These are phyloP conservation scores for Kernera saxatilis DNA, from an alignment of 345 rosid genomes.

Conservation along the genomic window DNA sequence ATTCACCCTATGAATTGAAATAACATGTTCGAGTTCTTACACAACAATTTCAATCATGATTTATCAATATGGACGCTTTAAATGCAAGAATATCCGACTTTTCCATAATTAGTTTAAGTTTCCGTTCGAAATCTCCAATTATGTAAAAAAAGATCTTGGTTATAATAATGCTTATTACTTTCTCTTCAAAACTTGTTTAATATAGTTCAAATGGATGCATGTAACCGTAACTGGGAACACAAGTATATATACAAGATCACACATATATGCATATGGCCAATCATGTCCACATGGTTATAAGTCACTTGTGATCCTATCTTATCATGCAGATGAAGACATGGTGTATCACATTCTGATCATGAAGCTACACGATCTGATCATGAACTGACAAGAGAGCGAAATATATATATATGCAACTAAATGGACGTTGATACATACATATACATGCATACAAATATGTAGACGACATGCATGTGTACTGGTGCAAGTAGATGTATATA, in stretches of 20 bases:
- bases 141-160: neutral
- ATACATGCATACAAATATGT: slow-evolving; percentile 2
- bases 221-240: slow-evolving; percentile 3
- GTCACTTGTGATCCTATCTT: slow-evolving; percentile 5
- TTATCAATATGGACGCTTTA: neutral
- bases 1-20: neutral
- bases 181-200: neutral
- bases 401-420: neutral
- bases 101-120: neutral
- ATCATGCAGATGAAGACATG: slow-evolving; percentile 18
- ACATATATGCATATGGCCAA: neutral
- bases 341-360: slow-evolving; percentile 7
- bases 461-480: slow-evolving; percentile 20
- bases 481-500: slow-evolving; percentile 15
- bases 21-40: neutral
- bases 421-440: slow-evolving; percentile 5
- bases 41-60: neutral
- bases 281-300: slow-evolving; percentile 9
- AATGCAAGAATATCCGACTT: neutral
- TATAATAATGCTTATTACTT: neutral
- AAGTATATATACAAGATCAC: neutral
- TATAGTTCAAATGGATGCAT: neutral
- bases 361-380: slow-evolving; percentile 14
- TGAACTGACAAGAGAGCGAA: slow-evolving; percentile 18
- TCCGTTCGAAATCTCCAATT: neutral